A percentile compares a stretch with the other conserved stretches of the same genome.
These are phyloP conservation scores for Allomyces macrogynus DNA, from an alignment of 192 early-diverging fungal genomes.

Conservation along the genomic window DNA sequence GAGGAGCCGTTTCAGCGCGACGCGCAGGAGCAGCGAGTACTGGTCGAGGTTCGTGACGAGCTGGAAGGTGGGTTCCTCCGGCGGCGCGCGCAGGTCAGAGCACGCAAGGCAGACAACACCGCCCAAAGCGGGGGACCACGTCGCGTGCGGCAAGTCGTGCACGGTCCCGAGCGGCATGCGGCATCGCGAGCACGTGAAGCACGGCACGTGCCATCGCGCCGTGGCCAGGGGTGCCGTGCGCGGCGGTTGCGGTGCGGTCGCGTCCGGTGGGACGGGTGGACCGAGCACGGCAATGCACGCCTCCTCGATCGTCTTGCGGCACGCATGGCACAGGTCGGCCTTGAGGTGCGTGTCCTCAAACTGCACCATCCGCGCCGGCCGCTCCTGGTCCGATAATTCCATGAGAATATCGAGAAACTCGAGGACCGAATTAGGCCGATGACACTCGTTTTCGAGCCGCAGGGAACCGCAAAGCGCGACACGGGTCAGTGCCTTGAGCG, in stretches of 20 bases:
- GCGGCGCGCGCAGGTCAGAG: no score
- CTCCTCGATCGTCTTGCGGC: conserved; percentile 64
- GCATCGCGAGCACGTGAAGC: conserved; percentile 59
- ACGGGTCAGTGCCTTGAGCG: conserved; percentile 74
- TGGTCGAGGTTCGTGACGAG: conserved; percentile 73
- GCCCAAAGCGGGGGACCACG: no score
- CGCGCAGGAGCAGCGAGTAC: conserved; percentile 69
- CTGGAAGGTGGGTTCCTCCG: conserved; percentile 22
- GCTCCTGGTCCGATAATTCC: conserved; percentile 34
- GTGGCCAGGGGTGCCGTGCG: no score
- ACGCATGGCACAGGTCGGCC: conserved; percentile 60
- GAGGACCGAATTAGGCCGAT: no score
- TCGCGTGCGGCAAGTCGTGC: no score
- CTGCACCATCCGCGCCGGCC: conserved; percentile 8
- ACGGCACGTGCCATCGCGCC: conserved; percentile 59
- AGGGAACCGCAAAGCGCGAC: conserved; percentile 76
- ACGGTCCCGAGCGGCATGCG: not conserved
- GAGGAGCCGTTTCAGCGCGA: conserved; percentile 62
- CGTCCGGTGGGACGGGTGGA: no score
- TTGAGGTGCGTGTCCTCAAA: conserved; percentile 35
- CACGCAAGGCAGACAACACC: no score
- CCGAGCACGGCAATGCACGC: conserved; percentile 36
- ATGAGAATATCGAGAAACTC: conserved; percentile 55
- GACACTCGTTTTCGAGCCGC: conserved; percentile 28
- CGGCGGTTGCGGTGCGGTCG: no score